Base-by-base conservation (phyloP, 73 alveolate species). In the Symbiodinium pilosum region DNA sequence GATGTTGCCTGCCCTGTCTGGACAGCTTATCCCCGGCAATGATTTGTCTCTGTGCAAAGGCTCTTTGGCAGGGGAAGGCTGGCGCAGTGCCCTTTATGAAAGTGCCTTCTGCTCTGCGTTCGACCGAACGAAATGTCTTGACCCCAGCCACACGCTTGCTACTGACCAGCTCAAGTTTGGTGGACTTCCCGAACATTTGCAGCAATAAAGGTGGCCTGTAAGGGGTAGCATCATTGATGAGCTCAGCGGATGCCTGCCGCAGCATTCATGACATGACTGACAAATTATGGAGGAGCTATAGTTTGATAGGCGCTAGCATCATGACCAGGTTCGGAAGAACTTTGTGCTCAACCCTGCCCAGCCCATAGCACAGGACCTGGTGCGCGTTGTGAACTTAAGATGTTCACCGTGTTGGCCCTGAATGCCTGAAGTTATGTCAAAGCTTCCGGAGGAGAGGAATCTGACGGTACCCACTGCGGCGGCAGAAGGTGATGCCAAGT, bases 1-100 rank as follows among this genome's bases (percentile, higher is more conserved):
- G 59, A 47, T 47, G 14, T 14, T 47, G 59, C 59, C 59, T 47
- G 59, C 59, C 59, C 59, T 9, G 59, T 47, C 14, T 47, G 59
- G 59, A 9, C 21, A 47, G 14, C 59, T 47, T 47, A 47, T n/a
- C n/a, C n/a, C n/a, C 59, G 59, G 59, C 59, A 47, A 47, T 14
- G 59, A 14, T 14, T 47, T 47, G 59, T 47, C 14, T 14, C 59
- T 14, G 59, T 47, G 59, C 68, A 0, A 59, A 93, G 98, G 92
- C 98, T 24, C 44, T 75, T 44, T 93, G 85, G 9, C 98, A 93
- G 54, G 97, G 56, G 32, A n/a, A 30, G 20, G 97, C 97, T 34
- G 97, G 97, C 51, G 97, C 89, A 2, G 89, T 69, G 59, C 97
- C 97, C 81, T 91, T 91, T 88, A 91, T 91, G 89, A 68, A 91